Evolutionary conservation across 2,329 filamentous ascomycete genomes (phyloP).

Genomic region (Trichoderma sp.): DNA sequence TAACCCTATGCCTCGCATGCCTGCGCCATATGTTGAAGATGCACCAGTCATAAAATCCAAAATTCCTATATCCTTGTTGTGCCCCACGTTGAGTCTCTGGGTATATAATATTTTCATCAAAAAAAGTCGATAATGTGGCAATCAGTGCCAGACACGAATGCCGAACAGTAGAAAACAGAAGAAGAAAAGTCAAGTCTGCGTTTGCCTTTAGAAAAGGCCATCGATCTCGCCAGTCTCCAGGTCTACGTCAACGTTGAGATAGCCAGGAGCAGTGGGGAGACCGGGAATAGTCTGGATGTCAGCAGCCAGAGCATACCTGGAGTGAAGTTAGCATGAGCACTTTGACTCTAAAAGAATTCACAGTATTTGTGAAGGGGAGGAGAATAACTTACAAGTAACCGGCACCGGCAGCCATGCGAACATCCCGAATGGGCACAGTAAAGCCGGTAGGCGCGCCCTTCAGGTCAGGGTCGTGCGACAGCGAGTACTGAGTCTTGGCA

Average conservation of each 20-base stretch:
- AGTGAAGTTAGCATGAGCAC: conserved; percentile 37
- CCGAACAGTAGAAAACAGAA: not conserved
- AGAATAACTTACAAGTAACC: conserved; percentile 73
- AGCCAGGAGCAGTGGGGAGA: conserved; percentile 90
- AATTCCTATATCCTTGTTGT: conserved; percentile 20
- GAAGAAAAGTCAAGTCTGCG: not conserved
- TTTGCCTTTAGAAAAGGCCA: conserved; percentile 74
- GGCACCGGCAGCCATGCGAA: conserved; percentile 89
- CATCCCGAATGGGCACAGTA: conserved; percentile 90
- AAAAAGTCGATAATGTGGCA: not conserved
- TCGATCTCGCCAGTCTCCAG: conserved; percentile 82
- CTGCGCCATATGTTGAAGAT: conserved; percentile 28
- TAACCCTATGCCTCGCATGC: conserved; percentile 11
- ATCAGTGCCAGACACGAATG: conserved; percentile 13
- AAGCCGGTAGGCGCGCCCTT: conserved; percentile 96
- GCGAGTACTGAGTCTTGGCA: conserved; percentile 97
- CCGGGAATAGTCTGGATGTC: conserved; percentile 99
- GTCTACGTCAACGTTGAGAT: conserved; percentile 89
- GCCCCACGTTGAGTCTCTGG: conserved; percentile 25
- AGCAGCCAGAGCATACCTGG: conserved; percentile 84
- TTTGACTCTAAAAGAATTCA: not conserved
- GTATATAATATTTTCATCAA: conserved; percentile 16
- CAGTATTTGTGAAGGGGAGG: not conserved
- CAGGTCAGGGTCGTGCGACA: conserved; percentile 87
- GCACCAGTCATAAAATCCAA: conserved; percentile 17